A percentile compares a stretch with the other conserved stretches of the same genome.
These are phyloP conservation scores for Saururus chinensis DNA, from an alignment of 164 flowering plant species.

Conservation along the genomic window DNA sequence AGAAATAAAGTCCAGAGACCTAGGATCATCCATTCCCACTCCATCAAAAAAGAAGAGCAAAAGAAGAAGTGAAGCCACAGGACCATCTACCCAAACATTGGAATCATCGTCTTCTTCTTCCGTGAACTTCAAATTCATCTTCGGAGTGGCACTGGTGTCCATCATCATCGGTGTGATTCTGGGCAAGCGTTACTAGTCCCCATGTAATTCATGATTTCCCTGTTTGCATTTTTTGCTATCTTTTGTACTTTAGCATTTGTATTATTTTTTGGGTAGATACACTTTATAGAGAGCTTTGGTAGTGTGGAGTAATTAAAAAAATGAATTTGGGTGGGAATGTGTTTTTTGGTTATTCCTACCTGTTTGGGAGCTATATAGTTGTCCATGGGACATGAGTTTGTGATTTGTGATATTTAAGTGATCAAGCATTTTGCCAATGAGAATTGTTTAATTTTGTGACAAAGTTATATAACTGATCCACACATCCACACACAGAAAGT, in stretches of 20 bases:
- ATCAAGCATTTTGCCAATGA: neutral
- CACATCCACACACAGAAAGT: neutral
- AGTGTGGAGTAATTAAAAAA: slow-evolving; percentile 4
- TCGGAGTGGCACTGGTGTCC: slow-evolving; percentile 77
- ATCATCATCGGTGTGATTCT: slow-evolving; percentile 72
- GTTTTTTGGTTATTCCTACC: slow-evolving; percentile 24
- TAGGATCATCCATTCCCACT: slow-evolving; percentile 37
- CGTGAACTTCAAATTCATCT: slow-evolving; percentile 42
- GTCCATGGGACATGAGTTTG: neutral
- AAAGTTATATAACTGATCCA: neutral
- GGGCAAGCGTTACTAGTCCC: slow-evolving; percentile 60
- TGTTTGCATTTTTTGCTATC: slow-evolving; percentile 1
- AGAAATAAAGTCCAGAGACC: slow-evolving; percentile 65
- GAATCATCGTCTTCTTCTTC: slow-evolving; percentile 32
- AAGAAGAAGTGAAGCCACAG: slow-evolving; percentile 47
- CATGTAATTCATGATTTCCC: too few species aligned
- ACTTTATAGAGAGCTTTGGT: slow-evolving; percentile 7
- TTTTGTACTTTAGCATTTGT: neutral
- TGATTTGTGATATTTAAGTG: neutral
- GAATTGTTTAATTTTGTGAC: neutral
- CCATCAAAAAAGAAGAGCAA: slow-evolving; percentile 70
- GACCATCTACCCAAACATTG: slow-evolving; percentile 10
- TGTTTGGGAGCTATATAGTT: neutral
- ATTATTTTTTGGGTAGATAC: slow-evolving; percentile 4
- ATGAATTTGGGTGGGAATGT: slow-evolving; percentile 28